Conservation (phyloP, 129 eudicot genomes). For the Saussurea involucrata region DNA sequence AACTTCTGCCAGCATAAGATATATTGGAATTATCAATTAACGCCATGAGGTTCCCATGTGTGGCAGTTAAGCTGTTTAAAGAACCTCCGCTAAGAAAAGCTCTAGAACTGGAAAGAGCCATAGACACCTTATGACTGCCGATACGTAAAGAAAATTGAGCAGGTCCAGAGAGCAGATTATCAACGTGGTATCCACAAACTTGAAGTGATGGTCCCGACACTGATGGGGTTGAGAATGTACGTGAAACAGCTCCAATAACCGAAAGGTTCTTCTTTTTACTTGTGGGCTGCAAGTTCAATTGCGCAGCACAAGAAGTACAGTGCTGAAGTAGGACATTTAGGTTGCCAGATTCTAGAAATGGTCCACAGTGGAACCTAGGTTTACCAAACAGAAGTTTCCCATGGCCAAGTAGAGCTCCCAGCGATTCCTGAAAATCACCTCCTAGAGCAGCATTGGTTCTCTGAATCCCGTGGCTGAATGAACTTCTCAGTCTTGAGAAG, state of each 20-base stretch:
- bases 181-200: constrained; percentile 67
- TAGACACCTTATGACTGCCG: constrained; percentile 30
- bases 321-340: constrained; percentile 42
- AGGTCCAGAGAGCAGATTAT: constrained; percentile 44
- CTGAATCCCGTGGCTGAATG: constrained; percentile 40
- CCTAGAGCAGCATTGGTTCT: constrained; percentile 47
- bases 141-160: constrained; percentile 12
- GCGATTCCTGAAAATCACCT: constrained; percentile 38
- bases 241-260: constrained; percentile 69
- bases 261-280: constrained; percentile 54
- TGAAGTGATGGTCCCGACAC: constrained; percentile 80
- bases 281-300: constrained; percentile 49
- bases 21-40: constrained; percentile 26
- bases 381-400: constrained; percentile 55
- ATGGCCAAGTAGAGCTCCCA: constrained; percentile 41
- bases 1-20: constrained; percentile 33
- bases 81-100: constrained; percentile 36
- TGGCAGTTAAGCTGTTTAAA: constrained; percentile 22
- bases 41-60: constrained; percentile 13
- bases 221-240: constrained; percentile 75
- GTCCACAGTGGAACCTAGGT: constrained; percentile 43
- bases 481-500: constrained; percentile 47
- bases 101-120: constrained; percentile 62
- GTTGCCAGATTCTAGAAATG: constrained; percentile 35
- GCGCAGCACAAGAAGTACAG: constrained; percentile 52